Evolutionary conservation across 768 basidiomycete genomes (phyloP).

Genomic region (Boletus fagicola): DNA sequence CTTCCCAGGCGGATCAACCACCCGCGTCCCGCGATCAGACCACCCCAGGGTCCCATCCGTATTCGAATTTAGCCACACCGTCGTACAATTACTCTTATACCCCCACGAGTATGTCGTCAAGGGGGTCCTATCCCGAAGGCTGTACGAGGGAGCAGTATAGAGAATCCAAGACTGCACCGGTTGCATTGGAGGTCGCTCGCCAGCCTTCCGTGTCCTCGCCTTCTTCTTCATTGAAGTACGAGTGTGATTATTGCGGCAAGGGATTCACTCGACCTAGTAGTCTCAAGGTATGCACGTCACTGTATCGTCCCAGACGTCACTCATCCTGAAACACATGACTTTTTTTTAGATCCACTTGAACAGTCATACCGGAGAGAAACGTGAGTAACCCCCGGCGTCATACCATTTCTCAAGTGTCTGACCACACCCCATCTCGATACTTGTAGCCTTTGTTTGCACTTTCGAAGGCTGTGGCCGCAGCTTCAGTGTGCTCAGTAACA

Average conservation of each 20-base stretch:
- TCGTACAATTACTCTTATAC: constrained; percentile 21
- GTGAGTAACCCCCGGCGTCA: constrained; percentile 42
- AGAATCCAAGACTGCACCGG: constrained; percentile 11
- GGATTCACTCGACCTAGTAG: constrained; percentile 82
- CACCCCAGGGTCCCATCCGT: constrained; percentile 21
- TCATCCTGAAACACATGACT: constrained; percentile 7
- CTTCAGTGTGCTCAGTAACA: constrained; percentile 86
- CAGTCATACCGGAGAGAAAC: constrained; percentile 83
- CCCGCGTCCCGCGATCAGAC: too few species aligned
- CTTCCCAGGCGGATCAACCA: too few species aligned
- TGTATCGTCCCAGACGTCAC: not conserved
- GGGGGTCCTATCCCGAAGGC: constrained; percentile 23
- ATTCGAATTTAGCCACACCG: constrained; percentile 24
- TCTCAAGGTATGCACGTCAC: constrained; percentile 54
- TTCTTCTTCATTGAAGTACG: constrained; percentile 56
- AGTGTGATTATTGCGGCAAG: constrained; percentile 77
- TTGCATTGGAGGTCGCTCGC: constrained; percentile 13
- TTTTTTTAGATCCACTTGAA: constrained; percentile 70
- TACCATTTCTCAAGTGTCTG: constrained; percentile 11
- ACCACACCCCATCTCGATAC: constrained; percentile 1
- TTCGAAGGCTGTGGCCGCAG: constrained; percentile 73
- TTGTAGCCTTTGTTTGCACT: constrained; percentile 70
- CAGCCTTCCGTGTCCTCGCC: constrained; percentile 25
- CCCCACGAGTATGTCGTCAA: constrained; percentile 18
- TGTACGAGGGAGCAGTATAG: constrained; percentile 17